Percentiles rank a stretch among this genome's conserved stretches.
phyloP scores from a whole-genome alignment of 2,329 filamentous ascomycete genomes.

The Metarhizium brunneum region DNA sequence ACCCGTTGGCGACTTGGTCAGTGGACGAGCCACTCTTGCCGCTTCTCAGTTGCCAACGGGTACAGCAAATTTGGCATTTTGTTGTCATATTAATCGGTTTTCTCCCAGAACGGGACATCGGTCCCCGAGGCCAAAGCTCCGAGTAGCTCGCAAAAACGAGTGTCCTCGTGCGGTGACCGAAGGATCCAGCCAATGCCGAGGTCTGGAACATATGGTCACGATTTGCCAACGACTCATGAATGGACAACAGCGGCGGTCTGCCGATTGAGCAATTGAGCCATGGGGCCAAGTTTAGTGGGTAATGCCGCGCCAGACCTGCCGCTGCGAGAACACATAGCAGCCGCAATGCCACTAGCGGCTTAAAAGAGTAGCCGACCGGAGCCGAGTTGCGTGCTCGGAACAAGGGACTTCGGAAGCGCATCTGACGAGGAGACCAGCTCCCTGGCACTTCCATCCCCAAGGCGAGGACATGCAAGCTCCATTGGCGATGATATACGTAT shows the following conservation, averaged over 20 bases:
- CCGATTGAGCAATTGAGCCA: not conserved
- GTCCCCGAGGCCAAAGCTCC: not conserved
- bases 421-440: not conserved
- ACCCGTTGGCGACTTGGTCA: too few relatives aligned
- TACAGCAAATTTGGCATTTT: not conserved
- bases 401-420: not conserved
- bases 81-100: too few relatives aligned
- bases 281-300: not conserved
- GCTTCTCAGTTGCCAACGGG: not conserved
- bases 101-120: not conserved
- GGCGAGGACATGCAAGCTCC: not conserved
- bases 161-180: not conserved
- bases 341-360: not conserved
- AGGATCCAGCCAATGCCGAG: not conserved
- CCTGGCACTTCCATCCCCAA: not conserved
- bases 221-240: not conserved
- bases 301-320: not conserved
- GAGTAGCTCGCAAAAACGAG: conserved; percentile 1
- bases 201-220: not conserved
- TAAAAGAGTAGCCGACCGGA: conserved; percentile 6
- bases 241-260: not conserved
- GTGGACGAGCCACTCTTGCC: too few relatives aligned
- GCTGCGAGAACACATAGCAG: not conserved
- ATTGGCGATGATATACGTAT: not conserved
- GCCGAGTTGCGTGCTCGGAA: conserved; percentile 7